Evolutionary conservation across 176 grass and related monocot genomes (phyloP), one percentile per base, ranked within the genome.

Genomic region (Avena sativa): DNA sequence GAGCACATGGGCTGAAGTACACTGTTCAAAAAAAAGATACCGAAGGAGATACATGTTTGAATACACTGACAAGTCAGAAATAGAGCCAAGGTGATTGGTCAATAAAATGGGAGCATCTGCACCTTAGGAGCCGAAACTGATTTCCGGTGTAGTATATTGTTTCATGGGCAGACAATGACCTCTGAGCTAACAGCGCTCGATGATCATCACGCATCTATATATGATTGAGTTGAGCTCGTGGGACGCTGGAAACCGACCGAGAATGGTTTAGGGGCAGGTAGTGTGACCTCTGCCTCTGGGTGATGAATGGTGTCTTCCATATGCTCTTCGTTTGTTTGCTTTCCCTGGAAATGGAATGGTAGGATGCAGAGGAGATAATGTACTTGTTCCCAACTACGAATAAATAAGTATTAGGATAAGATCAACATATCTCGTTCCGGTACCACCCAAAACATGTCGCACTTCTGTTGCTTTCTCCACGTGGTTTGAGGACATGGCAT

Each of bases 331-430:
- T 81, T 83, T 82, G 49, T 67, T 48, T 59, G 58, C 8, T 15
- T 65, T 71, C 32, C 20, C 28, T 28, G 28, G 28, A 28, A 28
- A 59, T 30, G 2, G 34, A 75, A 61, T 50, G 76, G 60, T 16
- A 68, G 21, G 59, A 56, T 68, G 28, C 28, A 28, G 28, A 28
- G 28, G 61, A 83, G 19, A 49, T 57, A 76, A 66, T 55, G 19
- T 49, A 62, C 34, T 38, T 87, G 47, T 0, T 51, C 32, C 47
- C 59, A 87, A 82, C 79, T 75, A 28, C 28, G 28, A 28, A 87
- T 67, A 87, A 82, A 83, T 79, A 87, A 82, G 77, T 79, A 68
- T 32, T 40, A 74, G 13, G 7, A 19, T 63, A 52, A 44, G 67
- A 57, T 67, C 47, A 88, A 34, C 49, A 77, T 77, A 82, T 56